Base-by-base conservation (phyloP, 768 basidiomycete genomes). In the Trametes cubensis region DNA sequence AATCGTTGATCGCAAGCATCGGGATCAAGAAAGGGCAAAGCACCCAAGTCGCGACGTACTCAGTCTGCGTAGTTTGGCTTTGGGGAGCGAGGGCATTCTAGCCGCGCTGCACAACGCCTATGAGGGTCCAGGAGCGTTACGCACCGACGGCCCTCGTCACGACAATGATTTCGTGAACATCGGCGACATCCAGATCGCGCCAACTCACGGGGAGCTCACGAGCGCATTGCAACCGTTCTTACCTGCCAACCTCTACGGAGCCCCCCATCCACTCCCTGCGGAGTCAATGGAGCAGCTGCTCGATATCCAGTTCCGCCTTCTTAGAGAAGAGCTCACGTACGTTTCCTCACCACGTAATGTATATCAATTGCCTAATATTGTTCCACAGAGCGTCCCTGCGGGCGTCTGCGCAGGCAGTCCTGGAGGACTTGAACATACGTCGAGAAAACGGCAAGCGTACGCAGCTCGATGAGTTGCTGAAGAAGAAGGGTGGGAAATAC, bases 291-390 rank as follows among this genome's bases (percentile, higher is more conserved):
- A 88, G 58, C 78, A 85, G 14, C 74, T 87, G 17, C 73, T 91
- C 14, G 91, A 93, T 55, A 81, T 87, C 3, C 89, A 92, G 64
- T 92, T 89, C 70, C 84, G 90, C 41, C 78, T 92, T 0, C 74
- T 92, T 34, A 77, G 90, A 45, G 90, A 90, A 63, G 90, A 92
- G 60, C 73, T 88, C 15, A 87, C 80, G 83, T 88, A 66, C 21
- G 83, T 69, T 7, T 34, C 34, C 34, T 6, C 5, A 10, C 11
- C 34, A 34, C 34, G 34, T 5, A 34, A 34, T 34, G 34, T 10
- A 11, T 34, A 34, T 10, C 6, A 11, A 34, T 11, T 6, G 34
- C 10, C 34, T 34, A 10, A 34, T 11, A 11, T 34, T 11, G 4
- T 4, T 34, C 34, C 10, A 11, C 34, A 86, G 85, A 4, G 84